Conservation (phyloP, 179 eudicot genomes). For the Beta corolliflora region DNA sequence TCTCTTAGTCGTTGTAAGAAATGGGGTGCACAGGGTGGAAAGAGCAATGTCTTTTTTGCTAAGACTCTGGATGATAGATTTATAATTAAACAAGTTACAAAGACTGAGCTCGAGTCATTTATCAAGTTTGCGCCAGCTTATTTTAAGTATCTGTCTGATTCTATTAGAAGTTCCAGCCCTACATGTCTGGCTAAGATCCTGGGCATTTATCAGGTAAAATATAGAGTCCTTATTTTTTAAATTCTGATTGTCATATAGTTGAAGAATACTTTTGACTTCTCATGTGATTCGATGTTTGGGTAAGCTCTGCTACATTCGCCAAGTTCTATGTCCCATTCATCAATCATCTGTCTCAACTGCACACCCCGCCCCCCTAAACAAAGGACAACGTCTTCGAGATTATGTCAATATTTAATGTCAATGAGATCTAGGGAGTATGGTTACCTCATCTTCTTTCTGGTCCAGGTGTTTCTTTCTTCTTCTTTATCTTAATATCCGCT, state of each 20-base stretch:
- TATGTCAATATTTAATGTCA: background rate
- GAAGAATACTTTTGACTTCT: background rate
- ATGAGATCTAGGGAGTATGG: background rate
- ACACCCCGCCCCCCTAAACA: background rate
- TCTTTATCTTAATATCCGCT: background rate
- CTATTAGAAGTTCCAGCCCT: conserved; percentile 64
- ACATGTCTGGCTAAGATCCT: conserved; percentile 93
- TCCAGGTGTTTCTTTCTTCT: background rate
- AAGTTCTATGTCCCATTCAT: background rate
- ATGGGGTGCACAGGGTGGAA: conserved; percentile 98
- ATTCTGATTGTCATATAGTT: background rate
- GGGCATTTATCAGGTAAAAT: conserved; percentile 88
- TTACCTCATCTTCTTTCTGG: background rate
- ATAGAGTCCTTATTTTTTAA: background rate
- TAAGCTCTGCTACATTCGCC: background rate
- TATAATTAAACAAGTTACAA: conserved; percentile 91
- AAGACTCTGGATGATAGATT: conserved; percentile 90
- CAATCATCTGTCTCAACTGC: background rate
- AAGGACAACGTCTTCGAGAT: background rate
- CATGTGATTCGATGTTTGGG: background rate
- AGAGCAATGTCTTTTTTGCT: conserved; percentile 94
- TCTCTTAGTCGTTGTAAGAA: conserved; percentile 96
- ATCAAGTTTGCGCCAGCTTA: conserved; percentile 85
- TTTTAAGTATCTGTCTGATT: conserved; percentile 74
- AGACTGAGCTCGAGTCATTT: conserved; percentile 94